Base-by-base conservation (phyloP, 495 filamentous ascomycete genomes). In the Neurospora tetraspora region DNA sequence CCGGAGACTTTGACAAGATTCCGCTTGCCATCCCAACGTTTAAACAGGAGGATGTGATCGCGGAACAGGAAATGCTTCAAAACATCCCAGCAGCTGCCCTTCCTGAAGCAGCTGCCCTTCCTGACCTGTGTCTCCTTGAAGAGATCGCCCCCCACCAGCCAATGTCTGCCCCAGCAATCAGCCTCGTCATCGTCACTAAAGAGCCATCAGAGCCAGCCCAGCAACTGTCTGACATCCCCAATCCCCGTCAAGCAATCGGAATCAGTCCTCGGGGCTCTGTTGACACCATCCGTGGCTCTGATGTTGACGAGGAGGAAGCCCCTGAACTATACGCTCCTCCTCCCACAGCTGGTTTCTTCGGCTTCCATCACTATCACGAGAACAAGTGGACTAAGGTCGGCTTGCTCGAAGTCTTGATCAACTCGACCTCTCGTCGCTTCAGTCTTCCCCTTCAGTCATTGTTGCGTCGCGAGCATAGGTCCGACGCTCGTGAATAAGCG, bases 341-440 rank as follows among this genome's bases (percentile, higher is more conserved):
- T 18, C 80, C 79, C 43, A 83, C 81, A 39, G 82, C 83, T 9
- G 81, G 82, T 68, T 78, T 81, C 39, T 79, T 85, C 2, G 83
- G 83, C 36, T 77, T 84, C 40, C 53, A 65, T 65, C 53, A 65
- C 53, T 65, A 65, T 36, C 76, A 78, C 47, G 81, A 83, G 72
- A 74, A 77, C 42, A 76, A 76, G 34, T 76, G 78, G 53, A 74
- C 75, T 12, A 77, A 80, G 16, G 65, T 84, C 18, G 81, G 77
- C 4, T 61, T 85, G 39, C 77, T 82, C 37, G 73, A 79, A 4
- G 79, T 81, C 20, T 74, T 83, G n/a, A 76, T 75, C 3, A 72
- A 73, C 38, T 39, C 53, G 14, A 12, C 31, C 20, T 59, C 74
- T 36, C 75, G 76, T 2, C 74, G 77, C 0, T 68, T 72, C 31